phyloP scores from a whole-genome alignment of 805 yeast species.

The Candida peoriensis region DNA sequence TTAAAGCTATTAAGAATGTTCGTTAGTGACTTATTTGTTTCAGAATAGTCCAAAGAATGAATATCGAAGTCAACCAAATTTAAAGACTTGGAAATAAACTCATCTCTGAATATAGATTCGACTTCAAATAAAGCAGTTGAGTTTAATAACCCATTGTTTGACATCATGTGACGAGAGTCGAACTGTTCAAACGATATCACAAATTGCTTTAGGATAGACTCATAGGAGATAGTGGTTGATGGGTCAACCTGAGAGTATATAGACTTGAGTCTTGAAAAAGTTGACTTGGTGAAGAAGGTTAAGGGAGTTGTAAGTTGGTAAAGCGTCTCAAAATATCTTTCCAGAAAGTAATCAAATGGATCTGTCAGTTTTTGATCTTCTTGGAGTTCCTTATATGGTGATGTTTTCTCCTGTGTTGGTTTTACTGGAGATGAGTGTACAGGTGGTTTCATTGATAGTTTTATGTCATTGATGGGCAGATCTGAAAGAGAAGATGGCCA shows the following conservation, averaged over 20 bases:
- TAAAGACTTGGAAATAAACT: conserved; percentile 23
- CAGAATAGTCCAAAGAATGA: conserved; percentile 18
- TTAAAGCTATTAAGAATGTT: conserved; percentile 38
- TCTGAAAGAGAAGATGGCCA: conserved; percentile 2
- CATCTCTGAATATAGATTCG: conserved; percentile 25
- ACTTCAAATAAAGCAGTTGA: conserved; percentile 18
- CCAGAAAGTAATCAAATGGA: conserved; percentile 25
- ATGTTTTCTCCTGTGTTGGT: conserved; percentile 14
- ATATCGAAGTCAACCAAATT: conserved; percentile 23
- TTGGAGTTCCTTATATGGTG: conserved; percentile 7
- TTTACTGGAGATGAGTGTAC: conserved; percentile 12
- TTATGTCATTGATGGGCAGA: conserved; percentile 10
- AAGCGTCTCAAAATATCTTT: conserved; percentile 31
- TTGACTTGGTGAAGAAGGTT: conserved; percentile 43
- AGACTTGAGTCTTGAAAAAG: conserved; percentile 39
- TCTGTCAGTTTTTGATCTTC: conserved; percentile 10
- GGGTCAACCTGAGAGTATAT: conserved; percentile 31
- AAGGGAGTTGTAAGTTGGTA: conserved; percentile 31
- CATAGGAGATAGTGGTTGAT: conserved; percentile 14
- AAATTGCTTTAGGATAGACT: conserved; percentile 26
- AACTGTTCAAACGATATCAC: conserved; percentile 33
- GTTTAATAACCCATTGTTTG: conserved; percentile 25
- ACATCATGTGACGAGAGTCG: conserved; percentile 35
- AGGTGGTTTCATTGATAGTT: conserved; percentile 23
- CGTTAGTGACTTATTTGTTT: conserved; percentile 23